phyloP scores from a whole-genome alignment of 345 rosid genomes.

The Eutrema japonicum region DNA sequence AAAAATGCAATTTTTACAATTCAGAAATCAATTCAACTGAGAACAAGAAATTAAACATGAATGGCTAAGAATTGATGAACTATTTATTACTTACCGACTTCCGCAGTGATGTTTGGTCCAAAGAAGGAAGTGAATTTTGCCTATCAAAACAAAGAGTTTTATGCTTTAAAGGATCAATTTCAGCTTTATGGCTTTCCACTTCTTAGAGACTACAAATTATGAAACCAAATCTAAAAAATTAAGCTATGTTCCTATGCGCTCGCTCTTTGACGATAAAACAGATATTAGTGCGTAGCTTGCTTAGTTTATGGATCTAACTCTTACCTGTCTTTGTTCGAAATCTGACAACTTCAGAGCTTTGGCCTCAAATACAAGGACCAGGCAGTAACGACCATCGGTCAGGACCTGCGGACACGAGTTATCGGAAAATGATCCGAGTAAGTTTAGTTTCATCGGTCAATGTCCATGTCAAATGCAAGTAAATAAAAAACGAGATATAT shows the following conservation, averaged over 20 bases:
- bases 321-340: slow-evolving; percentile 86
- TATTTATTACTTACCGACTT: slow-evolving; percentile 68
- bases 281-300: background rate
- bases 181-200: slow-evolving; percentile 1
- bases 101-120: slow-evolving; percentile 87
- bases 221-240: background rate
- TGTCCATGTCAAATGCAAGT: background rate
- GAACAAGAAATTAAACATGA: background rate
- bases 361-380: slow-evolving; percentile 79
- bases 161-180: slow-evolving; percentile 16
- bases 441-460: background rate
- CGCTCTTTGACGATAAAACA: too few species aligned
- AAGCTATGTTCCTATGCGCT: background rate
- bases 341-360: slow-evolving; percentile 75
- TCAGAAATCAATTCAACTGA: background rate
- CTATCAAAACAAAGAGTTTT: slow-evolving; percentile 47
- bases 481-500: background rate
- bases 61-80: background rate
- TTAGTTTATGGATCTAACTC: background rate
- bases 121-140: slow-evolving; percentile 91
- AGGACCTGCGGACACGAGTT: slow-evolving; percentile 56
- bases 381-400: slow-evolving; percentile 76
- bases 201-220: background rate
- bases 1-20: background rate
- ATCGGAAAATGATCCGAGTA: background rate